Percentiles rank a stretch among this genome's conserved stretches.
These are phyloP conservation scores for Patellifolia procumbens DNA, from an alignment of 179 eudicot genomes.

Conservation along the genomic window DNA sequence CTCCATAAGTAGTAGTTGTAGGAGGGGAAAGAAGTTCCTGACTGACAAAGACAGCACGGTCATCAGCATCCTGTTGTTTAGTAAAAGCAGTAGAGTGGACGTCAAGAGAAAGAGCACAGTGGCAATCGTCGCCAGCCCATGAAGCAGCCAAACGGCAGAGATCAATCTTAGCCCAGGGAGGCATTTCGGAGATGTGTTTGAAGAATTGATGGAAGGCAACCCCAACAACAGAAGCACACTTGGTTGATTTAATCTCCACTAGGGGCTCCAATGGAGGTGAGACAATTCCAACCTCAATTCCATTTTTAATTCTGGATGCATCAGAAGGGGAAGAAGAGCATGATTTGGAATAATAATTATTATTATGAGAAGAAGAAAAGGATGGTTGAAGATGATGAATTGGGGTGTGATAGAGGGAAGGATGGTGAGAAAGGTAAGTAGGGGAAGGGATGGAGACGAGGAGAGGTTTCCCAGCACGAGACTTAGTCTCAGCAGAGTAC, in stretches of 20 bases:
- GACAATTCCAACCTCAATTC: conserved; percentile 45
- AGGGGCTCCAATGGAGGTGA: conserved; percentile 80
- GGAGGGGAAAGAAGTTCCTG: neutral
- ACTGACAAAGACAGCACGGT: conserved; percentile 1
- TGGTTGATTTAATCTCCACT: conserved; percentile 78
- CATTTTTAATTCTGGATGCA: neutral
- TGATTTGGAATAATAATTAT: neutral
- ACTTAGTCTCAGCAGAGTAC: conserved; percentile 63
- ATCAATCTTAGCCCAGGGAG: conserved; percentile 78
- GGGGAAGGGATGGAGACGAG: conserved; percentile 65
- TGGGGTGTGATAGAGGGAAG: conserved; percentile 75
- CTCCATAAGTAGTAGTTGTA: conserved; percentile 9
- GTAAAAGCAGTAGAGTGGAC: neutral
- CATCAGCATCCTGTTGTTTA: conserved; percentile 21
- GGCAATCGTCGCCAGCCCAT: conserved; percentile 83
- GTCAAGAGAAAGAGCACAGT: conserved; percentile 46
- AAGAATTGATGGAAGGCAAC: conserved; percentile 71
- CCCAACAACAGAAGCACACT: conserved; percentile 74
- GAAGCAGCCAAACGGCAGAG: conserved; percentile 64
- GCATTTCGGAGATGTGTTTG: conserved; percentile 78
- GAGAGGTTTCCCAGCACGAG: conserved; percentile 68
- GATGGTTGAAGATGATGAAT: conserved; percentile 4
- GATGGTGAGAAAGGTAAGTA: conserved; percentile 39
- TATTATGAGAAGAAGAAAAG: conserved; percentile 9
- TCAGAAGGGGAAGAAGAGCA: conserved; percentile 20